Percentiles rank a stretch among this genome's conserved stretches.
phyloP scores from a whole-genome alignment of 257 asterid species.

The Nicotiana attenuata region DNA sequence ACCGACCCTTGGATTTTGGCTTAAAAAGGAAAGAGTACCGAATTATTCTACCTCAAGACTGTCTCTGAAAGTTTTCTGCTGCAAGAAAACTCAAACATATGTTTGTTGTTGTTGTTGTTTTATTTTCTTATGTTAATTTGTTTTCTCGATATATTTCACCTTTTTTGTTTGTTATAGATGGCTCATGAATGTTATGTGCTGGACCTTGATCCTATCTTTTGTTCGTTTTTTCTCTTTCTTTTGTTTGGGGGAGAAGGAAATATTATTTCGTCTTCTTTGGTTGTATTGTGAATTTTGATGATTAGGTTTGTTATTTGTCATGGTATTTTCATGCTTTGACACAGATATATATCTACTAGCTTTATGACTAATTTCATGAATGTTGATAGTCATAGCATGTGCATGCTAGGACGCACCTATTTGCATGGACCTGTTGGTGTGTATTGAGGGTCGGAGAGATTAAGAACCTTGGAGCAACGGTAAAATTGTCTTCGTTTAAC shows the following conservation, averaged over 20 bases:
- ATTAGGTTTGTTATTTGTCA: not conserved
- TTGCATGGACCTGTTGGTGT: not conserved
- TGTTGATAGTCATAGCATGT: not conserved
- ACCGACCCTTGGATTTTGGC: not conserved
- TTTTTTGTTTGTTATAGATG: not conserved
- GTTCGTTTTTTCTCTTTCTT: not conserved
- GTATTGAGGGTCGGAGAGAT: not conserved
- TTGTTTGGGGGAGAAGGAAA: no score
- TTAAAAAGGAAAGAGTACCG: not conserved
- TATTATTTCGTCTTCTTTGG: not conserved
- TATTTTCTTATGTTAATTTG: not conserved
- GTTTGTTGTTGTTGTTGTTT: not conserved
- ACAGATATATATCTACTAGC: no score
- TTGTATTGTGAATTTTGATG: not conserved
- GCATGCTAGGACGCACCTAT: not conserved
- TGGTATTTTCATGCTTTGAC: not conserved
- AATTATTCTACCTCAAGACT: not conserved
- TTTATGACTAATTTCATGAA: not conserved
- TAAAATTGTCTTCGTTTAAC: no score
- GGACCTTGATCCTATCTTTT: not conserved
- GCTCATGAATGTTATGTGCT: constrained; percentile 6
- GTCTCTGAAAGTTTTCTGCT: not conserved
- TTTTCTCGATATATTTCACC: not conserved
- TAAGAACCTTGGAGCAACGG: no score
- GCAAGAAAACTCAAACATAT: not conserved